Evolutionary conservation across 2,329 filamentous ascomycete genomes (phyloP), one percentile per base, ranked within the genome.

Genomic region (Apiospora marii): DNA sequence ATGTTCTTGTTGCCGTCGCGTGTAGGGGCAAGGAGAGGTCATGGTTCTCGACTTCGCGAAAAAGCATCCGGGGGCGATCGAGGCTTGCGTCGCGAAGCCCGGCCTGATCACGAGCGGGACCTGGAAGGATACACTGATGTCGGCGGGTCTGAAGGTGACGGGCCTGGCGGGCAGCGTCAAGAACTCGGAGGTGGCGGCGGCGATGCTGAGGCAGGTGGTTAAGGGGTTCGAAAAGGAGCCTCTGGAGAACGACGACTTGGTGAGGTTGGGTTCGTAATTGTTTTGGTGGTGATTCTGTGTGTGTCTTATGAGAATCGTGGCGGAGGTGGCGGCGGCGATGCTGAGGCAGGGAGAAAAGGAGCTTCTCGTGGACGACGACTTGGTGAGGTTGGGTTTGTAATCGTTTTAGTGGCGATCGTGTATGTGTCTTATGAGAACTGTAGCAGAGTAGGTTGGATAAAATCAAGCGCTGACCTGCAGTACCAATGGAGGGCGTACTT

Each of bases 131-230:
- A 48, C 67, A 4, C 41, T 68, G 67, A 24, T 44, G 14, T 10
- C 67, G 41, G 19, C 24, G 6, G 41, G 41, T 4, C 67, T 68
- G 24, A 46, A 37, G 27, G 41, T 68, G 41, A 48, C 67, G n/a
- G 67, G 67, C 8, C 6, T 68, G 7, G 43, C 30, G n/a, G 24
- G 27, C 14, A 68, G 44, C 67, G 27, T 68, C 67, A 46, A 34
- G 24, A 16, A 13, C 5, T 27, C 14, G 67, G 41, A 68, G 19
- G 41, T 44, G 14, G 67, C 67, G 1, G 44, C 41, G 41, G 67
- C 67, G 67, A 68, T 68, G 67, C 67, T 68, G 41, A 46, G 67
- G 67, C 67, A 68, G 67, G 67, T 48, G n/a, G 67, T 68, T 14
- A 6, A 19, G 8, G 67, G 67, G 27, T 68, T 68, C 67, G 67